Evolutionary conservation across 306 rosid genomes (phyloP), one percentile per base, ranked within the genome.

Genomic region (Betula pendula): DNA sequence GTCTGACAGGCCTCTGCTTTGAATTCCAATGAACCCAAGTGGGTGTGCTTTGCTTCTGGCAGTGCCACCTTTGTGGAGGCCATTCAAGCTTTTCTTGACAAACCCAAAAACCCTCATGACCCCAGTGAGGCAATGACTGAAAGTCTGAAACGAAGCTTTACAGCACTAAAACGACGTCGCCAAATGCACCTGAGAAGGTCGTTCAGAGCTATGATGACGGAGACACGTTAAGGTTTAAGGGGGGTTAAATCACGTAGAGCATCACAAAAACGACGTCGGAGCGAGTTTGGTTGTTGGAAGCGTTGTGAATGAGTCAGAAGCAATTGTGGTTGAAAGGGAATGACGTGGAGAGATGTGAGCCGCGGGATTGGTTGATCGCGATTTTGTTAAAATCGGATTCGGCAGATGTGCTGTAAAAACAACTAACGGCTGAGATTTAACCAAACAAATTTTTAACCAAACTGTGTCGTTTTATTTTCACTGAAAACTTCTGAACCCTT

Each of bases 1-100:
- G 77, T 67, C 68, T 35, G 91, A 84, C 29, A 80, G 27, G 69
- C 72, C 59, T 75, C 91, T 82, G 15, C 71, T 40, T 66, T 24
- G 70, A 66, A 38, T 35, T 35, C 73, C 82, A 33, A 44, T 31
- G 74, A 15, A 42, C 50, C 77, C 60, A 42, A 70, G 43, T 45
- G 80, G 70, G 68, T 51, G 17, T 22, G 62, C 78, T 66, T 65
- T 76, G 50, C 69, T 75, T 71, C 40, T 76, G 68, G 83, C 76
- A 67, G 35, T 70, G 42, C 40, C 51, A 42, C 45, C 51, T 55
- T 29, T 68, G 47, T 4, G 33, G 14, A 58, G 74, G 51, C 76
- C 75, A 80, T 71, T 70, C 66, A 80, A 80, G 17, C 45, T 65
- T 66, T 81, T 80, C 76, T 51, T 77, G 79, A 74, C 12, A 40